Percentiles rank a stretch among this genome's conserved stretches.
Evolutionary conservation across 495 filamentous ascomycete species (phyloP).

Genomic region (Pyronema omphalodes): DNA sequence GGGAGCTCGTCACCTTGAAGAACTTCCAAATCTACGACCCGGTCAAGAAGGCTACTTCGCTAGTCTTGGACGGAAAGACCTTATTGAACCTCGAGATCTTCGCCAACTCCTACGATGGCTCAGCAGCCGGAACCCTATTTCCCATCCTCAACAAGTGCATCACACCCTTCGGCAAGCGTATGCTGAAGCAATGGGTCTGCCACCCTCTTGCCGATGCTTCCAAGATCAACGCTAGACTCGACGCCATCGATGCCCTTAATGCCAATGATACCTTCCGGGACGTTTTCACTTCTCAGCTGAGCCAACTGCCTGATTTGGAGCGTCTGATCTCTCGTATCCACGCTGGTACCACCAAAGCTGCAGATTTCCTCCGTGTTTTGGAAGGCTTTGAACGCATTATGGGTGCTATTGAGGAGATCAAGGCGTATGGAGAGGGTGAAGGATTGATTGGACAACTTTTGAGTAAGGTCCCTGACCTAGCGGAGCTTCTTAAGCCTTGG

Average conservation of each 20-base stretch:
- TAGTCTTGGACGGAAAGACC: conserved; percentile 90
- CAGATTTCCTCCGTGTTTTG: conserved; percentile 83
- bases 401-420: conserved; percentile 65
- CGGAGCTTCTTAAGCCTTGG: conserved; percentile 59
- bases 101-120: conserved; percentile 79
- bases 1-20: conserved; percentile 68
- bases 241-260: conserved; percentile 87
- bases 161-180: conserved; percentile 86
- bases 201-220: conserved; percentile 73
- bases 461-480: conserved; percentile 65
- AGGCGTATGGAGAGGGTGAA: conserved; percentile 47
- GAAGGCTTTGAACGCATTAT: conserved; percentile 97
- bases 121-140: conserved; percentile 72
- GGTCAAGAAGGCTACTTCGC: conserved; percentile 76
- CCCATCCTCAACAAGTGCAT: conserved; percentile 80
- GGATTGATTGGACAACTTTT: conserved; percentile 75
- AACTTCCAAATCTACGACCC: conserved; percentile 89
- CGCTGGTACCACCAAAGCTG: conserved; percentile 66
- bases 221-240: conserved; percentile 84
- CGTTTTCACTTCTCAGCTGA: conserved; percentile 65
- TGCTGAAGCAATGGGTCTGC: conserved; percentile 95
- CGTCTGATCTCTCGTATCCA: conserved; percentile 88
- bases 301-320: conserved; percentile 86
- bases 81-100: conserved; percentile 96
- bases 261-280: conserved; percentile 59